Evolutionary conservation across 306 rosid species (phyloP).

Genomic region (Clitoria ternatea): DNA sequence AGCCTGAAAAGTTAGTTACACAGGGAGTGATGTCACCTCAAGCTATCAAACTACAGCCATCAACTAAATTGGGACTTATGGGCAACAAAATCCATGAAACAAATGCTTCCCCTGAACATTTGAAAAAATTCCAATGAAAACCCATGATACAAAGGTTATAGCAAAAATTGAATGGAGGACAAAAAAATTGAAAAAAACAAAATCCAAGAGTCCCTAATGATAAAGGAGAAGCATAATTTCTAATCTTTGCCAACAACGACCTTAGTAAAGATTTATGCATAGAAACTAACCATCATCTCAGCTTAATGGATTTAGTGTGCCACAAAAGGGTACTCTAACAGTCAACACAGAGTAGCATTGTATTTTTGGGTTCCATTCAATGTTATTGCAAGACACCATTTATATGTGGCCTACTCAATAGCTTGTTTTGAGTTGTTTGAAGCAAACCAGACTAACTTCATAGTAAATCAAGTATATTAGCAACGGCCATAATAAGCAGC

Average conservation of each 20-base stretch:
- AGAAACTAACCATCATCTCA: not conserved
- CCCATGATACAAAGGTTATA: not conserved
- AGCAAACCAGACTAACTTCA: not conserved
- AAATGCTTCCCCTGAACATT: not conserved
- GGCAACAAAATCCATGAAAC: not conserved
- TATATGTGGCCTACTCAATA: not conserved
- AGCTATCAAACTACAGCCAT: slow-evolving; percentile 24
- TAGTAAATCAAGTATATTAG: not conserved
- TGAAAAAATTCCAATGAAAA: not conserved
- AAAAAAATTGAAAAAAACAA: no score
- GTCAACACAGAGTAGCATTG: not conserved
- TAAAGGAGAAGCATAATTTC: slow-evolving; percentile 8
- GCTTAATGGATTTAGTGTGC: not conserved
- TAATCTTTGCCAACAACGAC: not conserved
- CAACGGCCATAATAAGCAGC: not conserved
- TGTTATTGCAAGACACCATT: not conserved
- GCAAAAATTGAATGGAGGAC: not conserved
- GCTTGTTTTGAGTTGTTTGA: not conserved
- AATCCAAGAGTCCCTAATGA: not conserved
- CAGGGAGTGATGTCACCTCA: slow-evolving; percentile 22
- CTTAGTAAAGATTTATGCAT: not conserved
- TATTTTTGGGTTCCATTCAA: not conserved
- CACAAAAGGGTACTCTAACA: not conserved
- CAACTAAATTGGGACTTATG: not conserved
- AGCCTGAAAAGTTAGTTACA: slow-evolving; percentile 54